Evolutionary conservation across 257 asterid species (phyloP).

Genomic region (Primulina huaijiensis): DNA sequence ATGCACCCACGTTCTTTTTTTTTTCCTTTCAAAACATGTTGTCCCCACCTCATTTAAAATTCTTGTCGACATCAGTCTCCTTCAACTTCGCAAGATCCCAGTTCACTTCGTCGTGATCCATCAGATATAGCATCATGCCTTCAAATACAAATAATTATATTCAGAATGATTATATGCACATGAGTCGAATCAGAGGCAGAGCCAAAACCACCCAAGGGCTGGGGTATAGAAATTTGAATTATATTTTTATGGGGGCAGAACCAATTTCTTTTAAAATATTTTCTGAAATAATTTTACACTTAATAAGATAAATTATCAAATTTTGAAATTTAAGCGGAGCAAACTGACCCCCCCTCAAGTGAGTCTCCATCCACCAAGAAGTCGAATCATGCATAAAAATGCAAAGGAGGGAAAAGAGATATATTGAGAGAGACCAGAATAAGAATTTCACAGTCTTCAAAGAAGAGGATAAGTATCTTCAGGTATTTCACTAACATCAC

Average conservation of each 20-base stretch:
- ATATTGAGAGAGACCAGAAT: conserved; percentile 59
- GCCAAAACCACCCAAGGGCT: background rate
- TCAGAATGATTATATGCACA: background rate
- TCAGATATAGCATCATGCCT: conserved; percentile 99
- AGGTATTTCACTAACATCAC: conserved; percentile 97
- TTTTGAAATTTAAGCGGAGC: background rate
- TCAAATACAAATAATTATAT: conserved; percentile 20
- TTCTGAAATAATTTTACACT: background rate
- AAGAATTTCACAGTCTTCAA: conserved; percentile 80
- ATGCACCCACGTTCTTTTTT: no score
- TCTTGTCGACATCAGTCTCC: no score
- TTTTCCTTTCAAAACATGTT: no score
- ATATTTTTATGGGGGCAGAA: background rate
- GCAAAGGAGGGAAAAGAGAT: conserved; percentile 11
- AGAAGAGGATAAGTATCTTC: conserved; percentile 91
- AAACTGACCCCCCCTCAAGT: no score
- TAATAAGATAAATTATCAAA: no score
- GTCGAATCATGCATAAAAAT: background rate
- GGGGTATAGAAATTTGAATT: background rate
- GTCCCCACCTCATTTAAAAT: no score
- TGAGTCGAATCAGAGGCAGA: background rate
- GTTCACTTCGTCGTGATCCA: conserved; percentile 84
- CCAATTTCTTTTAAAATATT: no score
- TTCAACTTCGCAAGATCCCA: conserved; percentile 58
- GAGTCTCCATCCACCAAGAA: background rate